Base-by-base conservation (phyloP, 805 yeast genomes). In the Wickerhamiella parazyma region DNA sequence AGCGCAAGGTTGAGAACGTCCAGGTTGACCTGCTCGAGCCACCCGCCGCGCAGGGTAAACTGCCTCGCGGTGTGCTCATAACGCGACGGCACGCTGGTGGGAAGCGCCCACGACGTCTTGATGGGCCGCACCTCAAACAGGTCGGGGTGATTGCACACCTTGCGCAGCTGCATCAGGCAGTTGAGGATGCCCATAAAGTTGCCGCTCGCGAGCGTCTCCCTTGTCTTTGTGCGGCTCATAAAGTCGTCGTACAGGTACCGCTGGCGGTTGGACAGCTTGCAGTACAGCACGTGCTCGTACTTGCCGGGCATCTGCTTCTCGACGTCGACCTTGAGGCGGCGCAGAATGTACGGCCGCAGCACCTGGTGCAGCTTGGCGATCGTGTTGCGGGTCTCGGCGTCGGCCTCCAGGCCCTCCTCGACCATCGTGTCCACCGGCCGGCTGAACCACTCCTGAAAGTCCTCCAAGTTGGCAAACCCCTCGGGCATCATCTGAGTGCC, bases 281-380 rank as follows among this genome's bases (percentile, higher is more conserved):
- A 93, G 58, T 82, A 84, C 5, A 91, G 78, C 46, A 91, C 78
- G 60, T 91, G 99, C 59, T 91, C 99, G 60, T 86, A 83, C 57
- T 91, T 91, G 0, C 82, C 95, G 1, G 99, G 99, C 98, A 91
- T 91, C 62, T 91, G 98, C 56, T 89, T 86, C 55, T 91, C 99
- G 11, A 91, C 99, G 62, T 91, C 99, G 17, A 83, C 85, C 59
- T 91, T 91, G 56, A 91, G 71, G 51, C 99, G 76, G 59, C 99
- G 76, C 47, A 91, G 66, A 33, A 91, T 65, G 55, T 89, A 91
- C 0, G 99, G 99, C 50, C 98, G 73, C 51, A 91, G 66, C 17
- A 91, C 94, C 59, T 85, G 94, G 62, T 91, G 99, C 44, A 91
- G 68, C 56, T 93, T 81, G 10, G 82, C 68, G 24, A 91, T 94